Evolutionary conservation across 2,329 filamentous ascomycete species (phyloP).

Genomic region (Diaporthe citrichinensis): DNA sequence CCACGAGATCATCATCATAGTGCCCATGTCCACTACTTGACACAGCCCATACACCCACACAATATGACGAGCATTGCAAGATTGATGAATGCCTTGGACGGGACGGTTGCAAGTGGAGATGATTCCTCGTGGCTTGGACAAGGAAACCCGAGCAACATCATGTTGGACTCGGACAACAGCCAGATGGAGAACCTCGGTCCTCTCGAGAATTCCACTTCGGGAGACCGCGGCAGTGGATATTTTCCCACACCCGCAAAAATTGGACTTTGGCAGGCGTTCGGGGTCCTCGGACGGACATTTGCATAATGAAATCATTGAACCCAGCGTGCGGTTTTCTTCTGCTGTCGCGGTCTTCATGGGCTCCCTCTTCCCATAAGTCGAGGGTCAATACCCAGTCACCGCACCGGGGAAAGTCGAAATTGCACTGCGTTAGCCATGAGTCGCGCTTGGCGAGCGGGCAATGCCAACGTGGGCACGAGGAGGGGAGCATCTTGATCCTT

Average conservation of each 20-base stretch:
- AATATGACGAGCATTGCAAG: slow-evolving; percentile 29
- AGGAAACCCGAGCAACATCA: slow-evolving; percentile 13
- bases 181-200: slow-evolving; percentile 30
- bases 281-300: not conserved
- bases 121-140: slow-evolving; percentile 23
- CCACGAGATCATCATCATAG: slow-evolving; percentile 8
- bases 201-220: slow-evolving; percentile 11
- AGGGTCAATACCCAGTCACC: not conserved
- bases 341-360: not conserved
- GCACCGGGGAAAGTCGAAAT: slow-evolving; percentile 1
- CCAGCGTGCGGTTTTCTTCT: not conserved
- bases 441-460: slow-evolving; percentile 4
- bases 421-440: slow-evolving; percentile 17
- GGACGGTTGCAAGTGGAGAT: not conserved
- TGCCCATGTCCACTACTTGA: not conserved
- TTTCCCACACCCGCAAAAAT: not conserved
- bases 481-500: not conserved
- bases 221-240: not conserved
- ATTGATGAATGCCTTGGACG: slow-evolving; percentile 18
- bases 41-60: slow-evolving; percentile 27
- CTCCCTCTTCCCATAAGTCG: not conserved
- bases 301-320: not conserved
- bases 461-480: not conserved
- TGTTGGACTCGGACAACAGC: slow-evolving; percentile 15
- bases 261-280: slow-evolving; percentile 2